A percentile compares a stretch with the other conserved stretches of the same genome.
phyloP scores from a whole-genome alignment of 73 alveolate genomes.

The Tetrahymena thermophila region DNA sequence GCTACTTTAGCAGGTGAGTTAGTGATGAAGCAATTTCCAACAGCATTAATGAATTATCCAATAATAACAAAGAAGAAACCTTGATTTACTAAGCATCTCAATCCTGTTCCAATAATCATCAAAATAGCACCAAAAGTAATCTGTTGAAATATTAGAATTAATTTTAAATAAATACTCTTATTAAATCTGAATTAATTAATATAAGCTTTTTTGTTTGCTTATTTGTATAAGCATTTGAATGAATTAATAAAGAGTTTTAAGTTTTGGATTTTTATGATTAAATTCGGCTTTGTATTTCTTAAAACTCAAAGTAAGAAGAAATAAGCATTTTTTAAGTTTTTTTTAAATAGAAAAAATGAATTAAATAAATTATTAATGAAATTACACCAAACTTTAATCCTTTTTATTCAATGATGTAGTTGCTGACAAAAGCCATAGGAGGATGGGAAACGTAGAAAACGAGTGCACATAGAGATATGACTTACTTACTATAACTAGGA shows the following conservation, averaged over 20 bases:
- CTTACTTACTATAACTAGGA: background rate
- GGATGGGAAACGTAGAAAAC: background rate
- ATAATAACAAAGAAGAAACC: slow-evolving; percentile 39
- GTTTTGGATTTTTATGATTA: background rate
- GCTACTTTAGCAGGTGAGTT: slow-evolving; percentile 52
- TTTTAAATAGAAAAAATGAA: background rate
- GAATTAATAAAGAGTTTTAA: background rate
- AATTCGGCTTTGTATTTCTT: background rate
- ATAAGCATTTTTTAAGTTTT: background rate
- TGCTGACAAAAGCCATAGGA: background rate
- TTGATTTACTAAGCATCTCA: slow-evolving; percentile 43
- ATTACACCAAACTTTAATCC: background rate
- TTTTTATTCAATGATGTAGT: background rate
- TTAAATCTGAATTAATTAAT: background rate
- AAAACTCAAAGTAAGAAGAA: background rate
- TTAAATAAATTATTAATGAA: background rate
- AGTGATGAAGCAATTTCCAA: slow-evolving; percentile 45
- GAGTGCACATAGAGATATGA: background rate
- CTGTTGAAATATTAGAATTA: background rate
- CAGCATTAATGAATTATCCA: slow-evolving; percentile 45
- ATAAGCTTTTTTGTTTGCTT: no score
- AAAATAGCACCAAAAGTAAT: slow-evolving; percentile 1
- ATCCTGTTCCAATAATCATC: slow-evolving; percentile 43
- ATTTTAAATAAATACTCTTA: background rate
- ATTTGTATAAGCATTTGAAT: no score